phyloP scores from a whole-genome alignment of 2,329 filamentous ascomycete genomes.

The Chaetoscypha palmicola region DNA sequence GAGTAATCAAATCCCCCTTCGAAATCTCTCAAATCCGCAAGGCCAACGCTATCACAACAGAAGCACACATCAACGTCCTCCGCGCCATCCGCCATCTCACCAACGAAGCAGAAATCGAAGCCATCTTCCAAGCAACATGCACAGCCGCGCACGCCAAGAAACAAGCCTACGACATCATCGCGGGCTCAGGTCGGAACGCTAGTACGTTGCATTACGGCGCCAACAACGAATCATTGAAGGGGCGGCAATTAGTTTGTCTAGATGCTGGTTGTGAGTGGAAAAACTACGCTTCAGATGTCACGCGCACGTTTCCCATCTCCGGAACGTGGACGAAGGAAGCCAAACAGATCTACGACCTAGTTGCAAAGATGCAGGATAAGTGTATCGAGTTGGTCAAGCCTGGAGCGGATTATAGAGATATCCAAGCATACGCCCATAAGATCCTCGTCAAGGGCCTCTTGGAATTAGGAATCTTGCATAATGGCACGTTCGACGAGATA shows the following conservation, averaged over 20 bases:
- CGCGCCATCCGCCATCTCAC: slow-evolving; percentile 52
- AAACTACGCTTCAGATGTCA: slow-evolving; percentile 85
- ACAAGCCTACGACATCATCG: slow-evolving; percentile 86
- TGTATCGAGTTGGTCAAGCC: slow-evolving; percentile 64
- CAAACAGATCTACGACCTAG: slow-evolving; percentile 66
- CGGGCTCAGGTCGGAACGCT: slow-evolving; percentile 74
- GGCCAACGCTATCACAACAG: slow-evolving; percentile 72
- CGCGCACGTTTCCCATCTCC: slow-evolving; percentile 74
- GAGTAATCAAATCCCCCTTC: slow-evolving; percentile 78
- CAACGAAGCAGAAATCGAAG: slow-evolving; percentile 81
- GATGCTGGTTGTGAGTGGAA: slow-evolving; percentile 84
- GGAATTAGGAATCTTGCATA: slow-evolving; percentile 62
- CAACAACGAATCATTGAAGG: slow-evolving; percentile 66
- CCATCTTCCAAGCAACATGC: slow-evolving; percentile 66
- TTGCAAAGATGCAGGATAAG: slow-evolving; percentile 71
- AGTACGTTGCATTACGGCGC: slow-evolving; percentile 79
- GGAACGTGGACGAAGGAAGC: slow-evolving; percentile 64
- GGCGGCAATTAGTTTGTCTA: slow-evolving; percentile 68
- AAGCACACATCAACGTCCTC: slow-evolving; percentile 69
- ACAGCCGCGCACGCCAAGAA: slow-evolving; percentile 64
- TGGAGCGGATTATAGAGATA: slow-evolving; percentile 61
- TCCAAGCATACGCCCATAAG: slow-evolving; percentile 66
- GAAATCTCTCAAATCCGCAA: slow-evolving; percentile 76
- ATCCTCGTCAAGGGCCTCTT: slow-evolving; percentile 67
- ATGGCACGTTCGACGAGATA: slow-evolving; percentile 50